Base-by-base conservation (phyloP, 78 protist species). In the Diacronema lutheri region DNA sequence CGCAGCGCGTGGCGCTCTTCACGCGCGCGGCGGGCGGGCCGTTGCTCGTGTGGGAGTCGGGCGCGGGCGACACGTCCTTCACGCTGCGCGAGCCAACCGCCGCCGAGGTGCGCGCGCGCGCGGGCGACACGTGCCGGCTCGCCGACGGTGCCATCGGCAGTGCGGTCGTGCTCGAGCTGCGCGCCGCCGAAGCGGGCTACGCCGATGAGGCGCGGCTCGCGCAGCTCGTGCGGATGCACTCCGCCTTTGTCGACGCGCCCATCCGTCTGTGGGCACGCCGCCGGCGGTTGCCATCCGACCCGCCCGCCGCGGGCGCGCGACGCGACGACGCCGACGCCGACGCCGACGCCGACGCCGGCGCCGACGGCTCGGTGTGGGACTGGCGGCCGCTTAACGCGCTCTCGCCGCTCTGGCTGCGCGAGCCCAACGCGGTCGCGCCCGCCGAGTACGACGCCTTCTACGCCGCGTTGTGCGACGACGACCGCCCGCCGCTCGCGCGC, bases 331-430 rank as follows among this genome's bases (percentile, higher is more conserved):
- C n/a, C n/a, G n/a, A n/a, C n/a, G n/a, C n/a, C n/a, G n/a, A n/a
- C n/a, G n/a, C n/a, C n/a, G n/a, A n/a, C n/a, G n/a, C n/a, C n/a
- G n/a, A n/a, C n/a, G n/a, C n/a, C n/a, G n/a, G n/a, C n/a, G n/a
- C n/a, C n/a, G n/a, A n/a, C n/a, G n/a, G n/a, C n/a, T n/a, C n/a
- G n/a, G n/a, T n/a, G n/a, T n/a, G n/a, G n/a, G 86, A 60, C 65
- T 88, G 95, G 94, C 93, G 93, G 46, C 80, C 50, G 20, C 19
- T 96, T 78, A 98, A 98, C 88, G 65, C 65, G 44, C n/a, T 46
- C 86, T 91, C 92, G 91, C 99, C 99, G 74, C 84, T 98, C 84
- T 98, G 99, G 99, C 84, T 81, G 62, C 91, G 96, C 74, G 29
- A 35, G 61, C 87, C 97, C 21, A 62, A 87, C n/a, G 98, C n/a